phyloP scores from a whole-genome alignment of 441 rosid species.

The Rhodomyrtus psidioides region DNA sequence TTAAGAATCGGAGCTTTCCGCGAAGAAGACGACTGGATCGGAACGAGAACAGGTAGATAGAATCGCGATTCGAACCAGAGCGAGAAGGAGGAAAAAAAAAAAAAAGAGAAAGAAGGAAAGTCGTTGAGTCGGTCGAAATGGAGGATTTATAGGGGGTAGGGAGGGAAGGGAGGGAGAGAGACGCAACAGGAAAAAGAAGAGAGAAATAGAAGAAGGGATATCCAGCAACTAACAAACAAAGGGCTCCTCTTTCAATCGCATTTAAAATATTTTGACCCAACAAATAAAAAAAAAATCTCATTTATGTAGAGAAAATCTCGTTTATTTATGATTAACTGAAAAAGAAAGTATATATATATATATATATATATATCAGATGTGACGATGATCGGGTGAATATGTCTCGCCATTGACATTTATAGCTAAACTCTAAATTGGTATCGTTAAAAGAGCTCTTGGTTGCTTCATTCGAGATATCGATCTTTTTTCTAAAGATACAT shows the following conservation, averaged over 20 bases:
- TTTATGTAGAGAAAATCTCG: not conserved
- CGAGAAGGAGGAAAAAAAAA: not conserved
- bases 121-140: not conserved
- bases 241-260: not conserved
- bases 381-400: too few species aligned
- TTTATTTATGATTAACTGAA: not conserved
- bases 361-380: too few species aligned
- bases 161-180: not conserved
- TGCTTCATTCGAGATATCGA: not conserved
- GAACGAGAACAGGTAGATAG: not conserved
- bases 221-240: not conserved
- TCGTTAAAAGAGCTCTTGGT: rapidly evolving
- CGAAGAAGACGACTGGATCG: not conserved
- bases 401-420: too few species aligned
- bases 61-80: not conserved
- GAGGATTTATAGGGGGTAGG: not conserved
- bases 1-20: not conserved
- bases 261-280: too few species aligned
- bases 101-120: too few species aligned
- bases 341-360: too few species aligned
- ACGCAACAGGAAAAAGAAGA: not conserved
- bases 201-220: not conserved
- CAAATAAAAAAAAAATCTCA: not conserved
- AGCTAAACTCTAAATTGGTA: rapidly evolving
- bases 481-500: not conserved